phyloP scores from a whole-genome alignment of 768 basidiomycete genomes.

The Phaeolepiota aurea region DNA sequence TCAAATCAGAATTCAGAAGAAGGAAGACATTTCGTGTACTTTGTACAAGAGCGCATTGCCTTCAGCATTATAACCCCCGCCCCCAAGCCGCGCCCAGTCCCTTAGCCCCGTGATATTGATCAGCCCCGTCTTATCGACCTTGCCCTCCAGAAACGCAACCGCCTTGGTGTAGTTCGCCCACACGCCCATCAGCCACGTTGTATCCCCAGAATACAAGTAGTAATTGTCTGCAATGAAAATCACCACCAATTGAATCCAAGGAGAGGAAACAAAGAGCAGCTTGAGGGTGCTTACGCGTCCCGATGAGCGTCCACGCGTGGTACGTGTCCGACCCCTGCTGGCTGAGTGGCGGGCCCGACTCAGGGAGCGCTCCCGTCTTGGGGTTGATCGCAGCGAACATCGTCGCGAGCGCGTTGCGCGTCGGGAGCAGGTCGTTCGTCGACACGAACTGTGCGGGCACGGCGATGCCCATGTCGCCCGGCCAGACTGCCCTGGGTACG shows the following conservation, averaged over 20 bases:
- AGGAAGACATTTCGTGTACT: conserved; percentile 19
- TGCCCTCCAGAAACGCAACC: conserved; percentile 42
- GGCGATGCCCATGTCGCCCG: conserved; percentile 57
- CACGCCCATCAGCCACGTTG: conserved; percentile 35
- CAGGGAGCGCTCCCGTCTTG: conserved; percentile 45
- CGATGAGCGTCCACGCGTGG: conserved; percentile 53
- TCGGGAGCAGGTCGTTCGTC: conserved; percentile 48
- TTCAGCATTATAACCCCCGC: conserved; percentile 48
- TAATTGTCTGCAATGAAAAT: conserved; percentile 35
- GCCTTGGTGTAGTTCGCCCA: conserved; percentile 55
- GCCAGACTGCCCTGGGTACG: not conserved
- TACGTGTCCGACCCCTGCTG: conserved; percentile 45
- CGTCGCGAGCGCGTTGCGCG: conserved; percentile 46
- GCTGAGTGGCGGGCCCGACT: conserved; percentile 41
- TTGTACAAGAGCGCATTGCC: conserved; percentile 47
- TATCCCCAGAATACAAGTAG: conserved; percentile 45
- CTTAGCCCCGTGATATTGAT: conserved; percentile 48
- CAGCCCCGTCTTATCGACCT: conserved; percentile 39
- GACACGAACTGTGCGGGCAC: conserved; percentile 56
- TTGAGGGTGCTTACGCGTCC: conserved; percentile 27
- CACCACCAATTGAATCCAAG: conserved; percentile 2
- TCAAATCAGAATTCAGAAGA: too few relatives aligned
- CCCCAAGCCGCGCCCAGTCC: conserved; percentile 51
- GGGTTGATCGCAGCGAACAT: conserved; percentile 50
- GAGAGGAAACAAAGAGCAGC: not conserved